Base-by-base conservation (phyloP, 2,329 filamentous ascomycete species). In the Ascochyta pisi region DNA sequence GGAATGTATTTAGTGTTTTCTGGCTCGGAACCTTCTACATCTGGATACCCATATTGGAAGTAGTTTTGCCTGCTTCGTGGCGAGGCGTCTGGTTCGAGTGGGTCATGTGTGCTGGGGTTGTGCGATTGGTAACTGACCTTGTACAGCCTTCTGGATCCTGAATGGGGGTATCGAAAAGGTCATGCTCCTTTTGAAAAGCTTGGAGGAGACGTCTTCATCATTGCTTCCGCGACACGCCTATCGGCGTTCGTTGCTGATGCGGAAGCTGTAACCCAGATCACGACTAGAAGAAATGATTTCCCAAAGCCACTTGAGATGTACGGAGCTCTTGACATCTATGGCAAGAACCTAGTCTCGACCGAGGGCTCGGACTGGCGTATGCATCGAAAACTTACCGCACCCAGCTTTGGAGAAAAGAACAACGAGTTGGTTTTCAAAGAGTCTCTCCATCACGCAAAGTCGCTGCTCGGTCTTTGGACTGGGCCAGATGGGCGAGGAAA, bases 391-490 rank as follows among this genome's bases (percentile, higher is more conserved):
- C 83, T 87, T 39, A 89, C 86, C 0, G 84, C 87, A 26, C 86
- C 89, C 0, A 85, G 85, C 4, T 93, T 94, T 74, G 91, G 88
- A 54, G 90, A 94, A 77, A 86, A 83, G 76, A 93, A 91, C 72
- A 88, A 90, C 53, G 80, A 82, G 13, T 72, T 90, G 24, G 86
- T 90, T 1, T 91, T 87, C 73, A 77, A 76, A 8, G 87, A 90
- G 69, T 81, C 83, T 1, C 78, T 89, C 51, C 76, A 80, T 53
- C 89, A 93, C 76, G 84, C 88, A 0, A 62, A 65, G 51, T 68
- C 70, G 10, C 51, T 76, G 9, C 62, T 75, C 23, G 57, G 62
- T 6, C 58, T 74, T 12, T 76, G 73, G 74, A 66, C 65, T 16
- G 65, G 68, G 13, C 44, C 61, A 8, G 63, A 65, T 49, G 68